Evolutionary conservation across 257 asterid genomes (phyloP).

Genomic region (Ehretia macrophylla): DNA sequence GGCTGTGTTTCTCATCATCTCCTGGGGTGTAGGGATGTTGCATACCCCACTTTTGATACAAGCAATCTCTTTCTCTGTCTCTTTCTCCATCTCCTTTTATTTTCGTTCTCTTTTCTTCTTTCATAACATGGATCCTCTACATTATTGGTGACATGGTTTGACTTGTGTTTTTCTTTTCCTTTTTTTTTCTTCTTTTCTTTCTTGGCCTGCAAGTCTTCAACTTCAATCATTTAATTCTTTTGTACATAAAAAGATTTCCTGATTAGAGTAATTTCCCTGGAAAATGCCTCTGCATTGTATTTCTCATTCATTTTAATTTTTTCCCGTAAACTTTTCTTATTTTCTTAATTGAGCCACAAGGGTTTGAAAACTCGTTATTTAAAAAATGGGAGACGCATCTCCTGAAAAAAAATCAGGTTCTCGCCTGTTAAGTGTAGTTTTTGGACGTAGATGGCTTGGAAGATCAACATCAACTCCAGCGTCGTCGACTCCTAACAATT

Average conservation of each 20-base stretch:
- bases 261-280: background rate
- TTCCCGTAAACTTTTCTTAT: background rate
- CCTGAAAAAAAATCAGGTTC: slow-evolving; percentile 57
- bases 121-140: background rate
- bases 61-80: background rate
- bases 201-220: background rate
- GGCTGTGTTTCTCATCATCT: background rate
- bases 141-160: background rate
- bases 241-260: background rate
- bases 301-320: background rate
- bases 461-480: slow-evolving; percentile 35
- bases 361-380: background rate
- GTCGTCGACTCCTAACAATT: background rate
- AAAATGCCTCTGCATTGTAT: no score
- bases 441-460: slow-evolving; percentile 53
- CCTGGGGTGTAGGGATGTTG: background rate
- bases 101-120: slow-evolving; percentile 12
- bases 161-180: background rate
- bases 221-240: no score
- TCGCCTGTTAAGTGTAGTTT: slow-evolving; percentile 50
- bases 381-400: slow-evolving; percentile 46
- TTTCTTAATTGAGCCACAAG: background rate
- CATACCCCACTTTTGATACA: background rate
- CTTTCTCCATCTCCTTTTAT: background rate
- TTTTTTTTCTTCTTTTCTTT: background rate